Evolutionary conservation across 2,329 filamentous ascomycete genomes (phyloP).

Genomic region (Cryphonectria carpinicola): DNA sequence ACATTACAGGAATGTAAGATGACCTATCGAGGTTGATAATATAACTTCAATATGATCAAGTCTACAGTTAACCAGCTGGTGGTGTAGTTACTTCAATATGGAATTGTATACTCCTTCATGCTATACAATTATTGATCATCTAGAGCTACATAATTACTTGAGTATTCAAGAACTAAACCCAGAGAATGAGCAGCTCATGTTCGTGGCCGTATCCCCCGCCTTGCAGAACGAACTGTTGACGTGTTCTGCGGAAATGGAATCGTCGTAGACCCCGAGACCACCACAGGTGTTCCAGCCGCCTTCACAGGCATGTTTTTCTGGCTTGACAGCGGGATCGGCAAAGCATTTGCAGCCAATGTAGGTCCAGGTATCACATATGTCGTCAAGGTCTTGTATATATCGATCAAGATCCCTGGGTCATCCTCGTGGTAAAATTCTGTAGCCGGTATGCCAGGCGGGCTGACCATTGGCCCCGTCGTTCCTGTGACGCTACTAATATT

Average conservation of each 20-base stretch:
- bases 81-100: too few relatives aligned
- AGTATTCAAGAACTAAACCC: neutral
- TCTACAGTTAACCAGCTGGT: too few relatives aligned
- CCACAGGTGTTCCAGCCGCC: constrained; percentile 34
- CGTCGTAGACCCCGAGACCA: constrained; percentile 32
- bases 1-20: too few relatives aligned
- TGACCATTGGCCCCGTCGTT: constrained; percentile 20
- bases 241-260: constrained; percentile 26
- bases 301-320: constrained; percentile 30
- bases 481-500: neutral
- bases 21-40: too few relatives aligned
- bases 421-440: constrained; percentile 33
- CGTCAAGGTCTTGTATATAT: constrained; percentile 32
- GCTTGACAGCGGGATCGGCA: constrained; percentile 32
- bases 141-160: too few relatives aligned
- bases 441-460: constrained; percentile 26
- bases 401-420: constrained; percentile 34
- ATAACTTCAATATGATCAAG: too few relatives aligned
- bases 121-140: too few relatives aligned
- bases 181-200: neutral
- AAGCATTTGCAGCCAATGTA: constrained; percentile 33
- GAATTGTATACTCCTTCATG: too few relatives aligned
- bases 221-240: too few relatives aligned
- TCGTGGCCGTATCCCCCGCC: neutral
- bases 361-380: constrained; percentile 37